Evolutionary conservation across 2,329 filamentous ascomycete genomes (phyloP), one percentile per base, ranked within the genome.

Genomic region (Trichoderma cornu-damae): DNA sequence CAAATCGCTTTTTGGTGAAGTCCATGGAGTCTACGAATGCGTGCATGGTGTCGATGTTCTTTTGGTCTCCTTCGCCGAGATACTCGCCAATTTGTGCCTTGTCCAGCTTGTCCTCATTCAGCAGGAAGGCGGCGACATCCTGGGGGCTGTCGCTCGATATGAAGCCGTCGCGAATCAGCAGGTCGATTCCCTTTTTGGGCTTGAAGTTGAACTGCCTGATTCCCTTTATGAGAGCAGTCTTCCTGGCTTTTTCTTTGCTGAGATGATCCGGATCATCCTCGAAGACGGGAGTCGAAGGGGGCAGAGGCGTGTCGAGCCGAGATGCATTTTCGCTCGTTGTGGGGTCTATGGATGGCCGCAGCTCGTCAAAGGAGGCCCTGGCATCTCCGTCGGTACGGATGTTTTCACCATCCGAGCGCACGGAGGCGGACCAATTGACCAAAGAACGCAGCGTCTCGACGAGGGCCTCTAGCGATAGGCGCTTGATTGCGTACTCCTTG

Each of bases 1-100:
- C 93, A 65, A 99, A 99, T 2, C 92, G 86, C 56, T 87, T 90
- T 71, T 92, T 92, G 8, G 84, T 82, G 65, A 99, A 99, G 46
- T 97, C 89, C 91, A 99, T 96, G 18, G 80, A 76, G 65, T 99
- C 93, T 11, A 99, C 93, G 71, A 99, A 99, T 4, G 91, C 90
- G 71, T 99, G 94, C 94, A 99, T 99, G 64, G 90, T 96, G 61
- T 93, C 90, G 65, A 99, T 92, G 67, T 97, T 95, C 67, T 92
- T 86, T 1, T 90, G 80, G 9, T 99, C 93, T 32, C 91, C 94
- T 72, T 99, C 94, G 40, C 94, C 94, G 6, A 99, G 81, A 64
- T 88, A 99, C 70, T 99, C 94, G 65, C 94, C 94, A 44, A 99
- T 87, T 68, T 92, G 87, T 4, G 89, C 84, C 74, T 99, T 99